phyloP scores from a whole-genome alignment of 2,329 filamentous ascomycete species.

The Colletotrichum tanaceti region DNA sequence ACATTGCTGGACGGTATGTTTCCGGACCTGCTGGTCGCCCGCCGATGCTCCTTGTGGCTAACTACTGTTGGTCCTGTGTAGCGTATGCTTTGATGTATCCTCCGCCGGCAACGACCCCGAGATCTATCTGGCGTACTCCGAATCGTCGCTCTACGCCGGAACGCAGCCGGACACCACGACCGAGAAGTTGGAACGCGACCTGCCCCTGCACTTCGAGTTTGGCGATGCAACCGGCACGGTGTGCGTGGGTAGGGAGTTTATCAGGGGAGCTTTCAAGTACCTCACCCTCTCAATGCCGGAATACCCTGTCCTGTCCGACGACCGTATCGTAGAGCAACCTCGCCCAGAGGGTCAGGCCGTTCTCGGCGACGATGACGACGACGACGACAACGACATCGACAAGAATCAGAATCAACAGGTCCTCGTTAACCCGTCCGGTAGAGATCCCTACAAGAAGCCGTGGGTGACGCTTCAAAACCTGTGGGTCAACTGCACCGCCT shows the following conservation, averaged over 20 bases:
- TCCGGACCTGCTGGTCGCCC: neutral
- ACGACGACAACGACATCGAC: neutral
- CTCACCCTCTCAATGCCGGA: constrained; percentile 55
- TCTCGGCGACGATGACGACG: constrained; percentile 22
- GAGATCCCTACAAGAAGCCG: constrained; percentile 43
- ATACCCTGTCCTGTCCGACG: constrained; percentile 47
- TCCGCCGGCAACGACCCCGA: constrained; percentile 46
- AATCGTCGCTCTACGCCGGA: constrained; percentile 42
- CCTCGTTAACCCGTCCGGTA: constrained; percentile 18
- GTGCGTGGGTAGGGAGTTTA: constrained; percentile 47
- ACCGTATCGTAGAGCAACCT: neutral
- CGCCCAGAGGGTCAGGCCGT: constrained; percentile 46
- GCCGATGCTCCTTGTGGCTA: constrained; percentile 11
- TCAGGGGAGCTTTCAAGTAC: constrained; percentile 59
- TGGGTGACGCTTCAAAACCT: constrained; percentile 49
- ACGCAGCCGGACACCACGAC: constrained; percentile 44
- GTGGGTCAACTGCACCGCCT: constrained; percentile 55
- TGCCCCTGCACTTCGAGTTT: constrained; percentile 46
- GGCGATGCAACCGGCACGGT: constrained; percentile 46
- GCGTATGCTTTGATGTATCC: constrained; percentile 51
- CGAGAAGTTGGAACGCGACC: constrained; percentile 43
- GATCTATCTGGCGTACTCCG: constrained; percentile 43
- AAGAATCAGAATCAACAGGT: neutral
- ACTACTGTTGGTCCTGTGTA: constrained; percentile 30
- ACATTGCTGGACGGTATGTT: constrained; percentile 53